These are phyloP conservation scores for Beta corolliflora DNA, from an alignment of 179 eudicot genomes.

Conservation along the genomic window DNA sequence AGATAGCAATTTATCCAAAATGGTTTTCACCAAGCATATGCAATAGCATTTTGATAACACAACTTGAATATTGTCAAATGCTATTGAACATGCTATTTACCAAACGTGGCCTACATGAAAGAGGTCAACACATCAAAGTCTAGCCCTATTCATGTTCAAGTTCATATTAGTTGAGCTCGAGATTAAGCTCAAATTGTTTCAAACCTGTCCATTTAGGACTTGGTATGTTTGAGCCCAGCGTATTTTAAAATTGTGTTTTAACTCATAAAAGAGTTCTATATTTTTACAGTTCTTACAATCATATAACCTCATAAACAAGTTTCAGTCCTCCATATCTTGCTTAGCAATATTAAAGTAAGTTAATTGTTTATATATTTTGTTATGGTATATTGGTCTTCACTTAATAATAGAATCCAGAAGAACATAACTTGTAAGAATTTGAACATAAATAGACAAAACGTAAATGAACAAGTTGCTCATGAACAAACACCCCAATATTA, in stretches of 20 bases:
- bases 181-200: neutral
- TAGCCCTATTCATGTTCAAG: neutral
- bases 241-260: neutral
- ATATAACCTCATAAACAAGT: no score
- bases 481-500: no score
- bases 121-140: neutral
- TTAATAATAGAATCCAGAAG: no score
- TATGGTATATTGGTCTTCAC: no score
- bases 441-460: no score
- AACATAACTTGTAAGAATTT: no score
- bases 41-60: neutral
- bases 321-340: no score
- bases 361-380: no score
- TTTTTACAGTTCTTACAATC: neutral
- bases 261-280: neutral
- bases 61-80: neutral
- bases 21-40: neutral
- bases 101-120: neutral
- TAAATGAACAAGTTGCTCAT: no score
- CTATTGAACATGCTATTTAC: neutral
- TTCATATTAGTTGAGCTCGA: neutral
- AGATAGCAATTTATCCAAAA: neutral
- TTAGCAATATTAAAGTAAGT: no score
- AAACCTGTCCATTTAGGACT: neutral
- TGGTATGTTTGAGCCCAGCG: neutral